Evolutionary conservation across 2,329 filamentous ascomycete genomes (phyloP).

Genomic region (Stagonosporopsis vannaccii): DNA sequence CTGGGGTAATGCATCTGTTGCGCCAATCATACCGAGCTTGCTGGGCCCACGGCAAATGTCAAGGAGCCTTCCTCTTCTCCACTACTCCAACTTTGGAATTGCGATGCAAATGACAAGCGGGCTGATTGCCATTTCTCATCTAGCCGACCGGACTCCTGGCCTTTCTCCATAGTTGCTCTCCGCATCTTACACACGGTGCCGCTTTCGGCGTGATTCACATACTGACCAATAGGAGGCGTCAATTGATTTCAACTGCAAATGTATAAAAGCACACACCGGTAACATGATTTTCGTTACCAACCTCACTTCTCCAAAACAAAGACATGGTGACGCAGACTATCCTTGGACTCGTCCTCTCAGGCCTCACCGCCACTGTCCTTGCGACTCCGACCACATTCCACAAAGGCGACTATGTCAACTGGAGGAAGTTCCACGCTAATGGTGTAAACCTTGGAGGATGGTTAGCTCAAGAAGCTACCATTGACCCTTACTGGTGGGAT

Average conservation of each 20-base stretch:
- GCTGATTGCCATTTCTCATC: neutral
- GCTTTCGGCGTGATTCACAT: neutral
- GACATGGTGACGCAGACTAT: conserved; percentile 1
- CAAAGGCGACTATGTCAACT: conserved; percentile 21
- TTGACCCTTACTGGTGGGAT: conserved; percentile 40
- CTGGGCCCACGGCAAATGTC: neutral
- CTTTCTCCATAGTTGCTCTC: neutral
- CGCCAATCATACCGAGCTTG: neutral
- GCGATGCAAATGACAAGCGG: neutral
- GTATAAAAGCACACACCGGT: conserved; percentile 4
- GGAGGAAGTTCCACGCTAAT: conserved; percentile 27
- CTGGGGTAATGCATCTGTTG: neutral
- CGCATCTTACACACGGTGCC: neutral
- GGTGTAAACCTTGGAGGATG: conserved; percentile 44
- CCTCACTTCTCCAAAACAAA: neutral
- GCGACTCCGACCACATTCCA: neutral
- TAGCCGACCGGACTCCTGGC: neutral
- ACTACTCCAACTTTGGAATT: neutral
- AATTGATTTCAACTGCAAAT: neutral
- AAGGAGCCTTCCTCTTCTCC: neutral
- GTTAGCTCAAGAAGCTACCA: conserved; percentile 41
- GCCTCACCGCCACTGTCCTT: conserved; percentile 1
- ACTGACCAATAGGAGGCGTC: neutral
- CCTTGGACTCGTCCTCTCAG: neutral
- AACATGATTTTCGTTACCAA: neutral